Conservation (phyloP, 2,329 filamentous ascomycete genomes). For the Teratosphaeriaceae sp. region DNA sequence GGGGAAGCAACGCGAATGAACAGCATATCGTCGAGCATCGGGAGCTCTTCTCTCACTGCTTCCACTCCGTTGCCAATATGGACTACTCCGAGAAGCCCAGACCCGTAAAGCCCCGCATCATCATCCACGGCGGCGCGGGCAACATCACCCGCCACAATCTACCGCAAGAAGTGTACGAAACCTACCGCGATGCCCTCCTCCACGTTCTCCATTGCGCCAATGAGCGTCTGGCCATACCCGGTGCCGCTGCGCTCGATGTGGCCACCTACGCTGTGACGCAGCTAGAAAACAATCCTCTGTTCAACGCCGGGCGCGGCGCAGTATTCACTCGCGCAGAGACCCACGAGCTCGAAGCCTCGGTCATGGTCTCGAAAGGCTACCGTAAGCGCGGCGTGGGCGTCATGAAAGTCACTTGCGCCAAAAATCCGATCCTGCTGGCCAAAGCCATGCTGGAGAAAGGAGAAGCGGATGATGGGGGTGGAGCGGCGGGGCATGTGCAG, state of each 20-base stretch:
- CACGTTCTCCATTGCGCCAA: constrained; percentile 28
- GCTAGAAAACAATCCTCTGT: constrained; percentile 73
- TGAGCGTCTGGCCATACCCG: constrained; percentile 22
- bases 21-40: too few species aligned
- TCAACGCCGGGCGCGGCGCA: constrained; percentile 77
- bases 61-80: constrained; percentile 5
- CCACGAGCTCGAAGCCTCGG: constrained; percentile 78
- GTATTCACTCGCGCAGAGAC: constrained; percentile 79
- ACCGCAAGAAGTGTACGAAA: constrained; percentile 28
- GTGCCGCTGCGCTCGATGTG: constrained; percentile 60
- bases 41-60: too few species aligned
- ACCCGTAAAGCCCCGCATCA: constrained; percentile 36
- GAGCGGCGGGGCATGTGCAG: constrained; percentile 63
- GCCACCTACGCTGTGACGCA: constrained; percentile 68
- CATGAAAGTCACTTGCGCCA: constrained; percentile 65
- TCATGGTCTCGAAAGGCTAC: constrained; percentile 71
- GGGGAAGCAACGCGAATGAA: too few species aligned
- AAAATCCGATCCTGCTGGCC: constrained; percentile 72
- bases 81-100: constrained; percentile 13
- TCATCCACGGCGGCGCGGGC: constrained; percentile 44
- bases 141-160: constrained; percentile 39
- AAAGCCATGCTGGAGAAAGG: constrained; percentile 62
- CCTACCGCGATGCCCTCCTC: constrained; percentile 34
- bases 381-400: constrained; percentile 74
- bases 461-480: constrained; percentile 52